Base-by-base conservation (phyloP, 1,284 basidiomycete genomes). In the Mrakiaceae sp. region DNA sequence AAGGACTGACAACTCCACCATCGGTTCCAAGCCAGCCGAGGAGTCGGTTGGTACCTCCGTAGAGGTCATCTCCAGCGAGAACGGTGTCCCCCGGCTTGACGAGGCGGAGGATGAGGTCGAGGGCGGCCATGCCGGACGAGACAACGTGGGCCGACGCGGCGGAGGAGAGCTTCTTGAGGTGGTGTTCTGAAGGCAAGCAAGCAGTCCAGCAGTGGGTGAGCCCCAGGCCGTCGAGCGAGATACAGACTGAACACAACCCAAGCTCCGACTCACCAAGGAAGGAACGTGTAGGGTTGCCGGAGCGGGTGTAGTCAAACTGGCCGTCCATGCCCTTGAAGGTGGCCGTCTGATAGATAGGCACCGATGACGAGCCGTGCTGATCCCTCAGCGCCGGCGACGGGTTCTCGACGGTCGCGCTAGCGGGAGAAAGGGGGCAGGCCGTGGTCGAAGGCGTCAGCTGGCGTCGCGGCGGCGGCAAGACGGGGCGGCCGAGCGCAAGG, bases 301-400 rank as follows among this genome's bases (percentile, higher is more conserved):
- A 92, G 67, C 96, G 83, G 14, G 89, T 83, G 77, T 98, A 99
- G 78, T 98, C 96, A 74, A 92, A 97, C 44, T 70, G 69, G 60
- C 89, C 90, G 40, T 83, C 83, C 62, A 96, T 80, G 60, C 96
- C 96, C 79, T 98, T 98, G 84, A 99, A 99, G 0, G 96, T 98
- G 27, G 96, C 87, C 1, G 90, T 88, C 79, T 98, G 94, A 78
- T 98, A 98, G 76, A 99, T 98, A 27, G 96, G 96, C 0, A 96
- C 88, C 9, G 87, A 89, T 68, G 88, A 92, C 65, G 91, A 87
- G 52, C 92, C 93, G 75, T 95, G 90, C 78, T 97, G 95, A 78
- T 99, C 96, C 76, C 95, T 93, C 78, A 88, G 87, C 68, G 82
- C 81, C 0, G 87, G 83, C 52, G 78, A 75, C 3, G 76, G 76